A percentile compares a stretch with the other conserved stretches of the same genome.
These are phyloP conservation scores for Petunia hybrid DNA, from an alignment of 305 asterid species.

Conservation along the genomic window DNA sequence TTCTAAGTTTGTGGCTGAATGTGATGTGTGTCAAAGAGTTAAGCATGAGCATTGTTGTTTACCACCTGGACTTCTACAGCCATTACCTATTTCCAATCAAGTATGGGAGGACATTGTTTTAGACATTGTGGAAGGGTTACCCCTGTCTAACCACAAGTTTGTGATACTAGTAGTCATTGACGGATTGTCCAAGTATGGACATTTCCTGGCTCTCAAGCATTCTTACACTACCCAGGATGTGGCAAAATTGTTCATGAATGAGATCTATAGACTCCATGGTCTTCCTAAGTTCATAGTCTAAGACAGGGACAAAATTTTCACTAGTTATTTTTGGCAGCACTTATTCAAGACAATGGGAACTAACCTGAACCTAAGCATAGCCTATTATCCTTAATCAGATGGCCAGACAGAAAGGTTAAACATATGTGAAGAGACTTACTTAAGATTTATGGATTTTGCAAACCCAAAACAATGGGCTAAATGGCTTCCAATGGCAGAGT, in stretches of 20 bases:
- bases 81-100: not conserved
- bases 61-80: not conserved
- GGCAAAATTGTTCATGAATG: not conserved
- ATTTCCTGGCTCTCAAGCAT: not conserved
- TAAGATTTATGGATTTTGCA: not conserved
- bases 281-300: not conserved
- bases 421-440: not conserved
- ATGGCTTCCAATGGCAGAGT: constrained; percentile 20
- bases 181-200: not conserved
- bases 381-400: not conserved
- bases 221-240: not conserved
- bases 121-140: not conserved
- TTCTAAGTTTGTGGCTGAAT: not conserved
- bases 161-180: not conserved
- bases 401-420: not conserved
- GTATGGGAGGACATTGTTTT: not conserved
- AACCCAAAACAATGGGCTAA: not conserved
- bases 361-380: not conserved
- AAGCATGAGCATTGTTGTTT: not conserved
- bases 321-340: not conserved
- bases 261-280: not conserved
- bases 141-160: not conserved
- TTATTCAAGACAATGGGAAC: too few species aligned
- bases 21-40: not conserved
- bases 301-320: not conserved